Conservation (phyloP, 495 filamentous ascomycete species). For the Hypomontagnella monticulosa region DNA sequence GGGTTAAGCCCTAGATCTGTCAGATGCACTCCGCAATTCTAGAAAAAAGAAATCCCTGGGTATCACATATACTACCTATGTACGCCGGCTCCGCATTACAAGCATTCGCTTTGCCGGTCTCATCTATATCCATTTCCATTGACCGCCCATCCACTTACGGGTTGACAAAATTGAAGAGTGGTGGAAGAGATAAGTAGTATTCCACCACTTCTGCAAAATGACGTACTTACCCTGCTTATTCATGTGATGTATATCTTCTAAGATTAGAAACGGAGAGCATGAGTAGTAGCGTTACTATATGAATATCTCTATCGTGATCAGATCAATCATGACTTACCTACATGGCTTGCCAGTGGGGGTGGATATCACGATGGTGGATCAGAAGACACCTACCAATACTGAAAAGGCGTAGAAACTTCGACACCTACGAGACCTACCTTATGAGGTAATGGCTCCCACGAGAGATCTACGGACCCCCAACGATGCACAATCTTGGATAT, state of each 20-base stretch:
- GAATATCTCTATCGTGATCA: too few species aligned
- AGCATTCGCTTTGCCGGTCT: neutral
- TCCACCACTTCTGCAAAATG: constrained; percentile 26
- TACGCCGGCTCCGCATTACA: constrained; percentile 17
- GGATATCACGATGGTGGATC: neutral
- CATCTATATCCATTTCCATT: constrained; percentile 7
- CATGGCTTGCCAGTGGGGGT: neutral
- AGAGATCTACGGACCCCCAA: neutral
- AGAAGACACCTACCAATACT: neutral
- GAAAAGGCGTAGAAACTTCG: too few species aligned
- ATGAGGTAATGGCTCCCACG: constrained; percentile 6
- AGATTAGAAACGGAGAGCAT: neutral
- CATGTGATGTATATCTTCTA: constrained; percentile 11
- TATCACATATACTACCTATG: constrained; percentile 3
- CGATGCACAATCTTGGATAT: constrained; percentile 13
- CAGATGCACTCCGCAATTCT: constrained; percentile 31
- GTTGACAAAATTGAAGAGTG: constrained; percentile 12
- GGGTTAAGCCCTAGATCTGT: constrained; percentile 24
- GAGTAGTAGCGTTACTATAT: too few species aligned
- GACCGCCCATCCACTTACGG: constrained; percentile 5
- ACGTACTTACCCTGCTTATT: constrained; percentile 23
- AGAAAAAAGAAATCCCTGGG: constrained; percentile 10
- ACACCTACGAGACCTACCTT: constrained; percentile 9
- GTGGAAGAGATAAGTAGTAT: constrained; percentile 6
- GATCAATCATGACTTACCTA: too few species aligned